A percentile compares a stretch with the other conserved stretches of the same genome.
Conservation (phyloP, 2,329 filamentous ascomycete species). For the Diaporthe amygdali region DNA sequence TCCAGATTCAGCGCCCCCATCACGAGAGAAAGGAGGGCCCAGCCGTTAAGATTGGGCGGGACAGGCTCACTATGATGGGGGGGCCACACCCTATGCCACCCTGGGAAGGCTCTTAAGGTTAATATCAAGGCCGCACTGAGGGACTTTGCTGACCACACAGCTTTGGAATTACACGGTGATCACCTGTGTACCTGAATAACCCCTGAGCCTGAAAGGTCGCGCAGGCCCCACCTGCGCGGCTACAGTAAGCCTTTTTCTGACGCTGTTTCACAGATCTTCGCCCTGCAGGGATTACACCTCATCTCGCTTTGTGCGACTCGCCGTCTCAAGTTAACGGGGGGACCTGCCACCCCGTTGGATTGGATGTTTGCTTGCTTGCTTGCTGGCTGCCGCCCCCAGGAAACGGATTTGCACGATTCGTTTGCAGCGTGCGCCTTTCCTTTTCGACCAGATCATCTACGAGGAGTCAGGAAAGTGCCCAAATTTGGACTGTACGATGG, state of each 20-base stretch:
- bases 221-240: not conserved
- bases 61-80: not conserved
- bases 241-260: not conserved
- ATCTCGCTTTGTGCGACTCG: constrained; percentile 20
- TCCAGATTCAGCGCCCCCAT: not conserved
- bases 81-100: not conserved
- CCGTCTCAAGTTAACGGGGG: constrained; percentile 4
- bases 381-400: not conserved
- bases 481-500: no score
- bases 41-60: not conserved
- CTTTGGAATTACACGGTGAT: no score
- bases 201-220: not conserved
- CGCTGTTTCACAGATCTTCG: constrained; percentile 11
- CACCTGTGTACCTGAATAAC: no score
- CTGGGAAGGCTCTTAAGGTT: constrained; percentile 7
- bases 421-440: not conserved
- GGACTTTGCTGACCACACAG: not conserved
- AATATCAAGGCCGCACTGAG: not conserved
- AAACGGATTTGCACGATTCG: not conserved
- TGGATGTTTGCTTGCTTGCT: no score
- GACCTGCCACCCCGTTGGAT: no score
- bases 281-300: constrained; percentile 1
- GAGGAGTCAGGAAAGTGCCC: no score
- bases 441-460: no score
- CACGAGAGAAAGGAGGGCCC: not conserved